Percentiles rank a stretch among this genome's conserved stretches.
These are phyloP conservation scores for Neurospora sp. DNA, from an alignment of 495 filamentous ascomycete species.

Conservation along the genomic window DNA sequence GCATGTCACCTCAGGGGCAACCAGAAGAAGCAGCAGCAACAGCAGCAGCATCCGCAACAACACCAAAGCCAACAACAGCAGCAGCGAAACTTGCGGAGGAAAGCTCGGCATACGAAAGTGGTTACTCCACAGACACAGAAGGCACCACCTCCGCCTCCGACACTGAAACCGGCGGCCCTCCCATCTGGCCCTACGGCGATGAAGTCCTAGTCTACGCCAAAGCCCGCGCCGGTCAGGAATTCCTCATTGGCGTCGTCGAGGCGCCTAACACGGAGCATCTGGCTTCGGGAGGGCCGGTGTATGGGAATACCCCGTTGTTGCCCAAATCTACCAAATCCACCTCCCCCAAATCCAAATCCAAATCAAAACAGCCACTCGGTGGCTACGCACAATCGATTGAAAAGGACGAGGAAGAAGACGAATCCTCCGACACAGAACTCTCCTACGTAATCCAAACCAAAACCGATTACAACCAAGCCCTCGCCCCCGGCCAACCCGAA, in stretches of 20 bases:
- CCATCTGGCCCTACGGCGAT: conserved; percentile 29
- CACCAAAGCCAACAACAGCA: neutral
- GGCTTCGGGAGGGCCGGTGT: neutral
- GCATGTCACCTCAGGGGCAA: neutral
- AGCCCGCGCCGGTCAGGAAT: conserved; percentile 21
- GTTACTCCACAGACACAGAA: neutral
- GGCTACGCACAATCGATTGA: neutral
- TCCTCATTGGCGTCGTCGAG: conserved; percentile 28
- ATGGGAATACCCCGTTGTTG: neutral
- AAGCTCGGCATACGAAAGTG: neutral
- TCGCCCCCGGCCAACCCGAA: neutral
- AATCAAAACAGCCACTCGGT: neutral
- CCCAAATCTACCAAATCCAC: neutral
- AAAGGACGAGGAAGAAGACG: neutral
- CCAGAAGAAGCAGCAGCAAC: neutral
- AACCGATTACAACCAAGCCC: conserved; percentile 28
- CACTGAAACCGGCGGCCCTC: neutral
- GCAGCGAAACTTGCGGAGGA: neutral
- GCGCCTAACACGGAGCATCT: conserved; percentile 24
- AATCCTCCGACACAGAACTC: conserved; percentile 11
- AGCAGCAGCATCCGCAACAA: neutral
- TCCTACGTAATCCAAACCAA: conserved; percentile 35
- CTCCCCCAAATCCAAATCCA: neutral
- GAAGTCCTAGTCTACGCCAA: conserved; percentile 26
- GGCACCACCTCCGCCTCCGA: neutral